phyloP scores from a whole-genome alignment of 2,329 filamentous ascomycete species.

The Grosmannia penicillata region DNA sequence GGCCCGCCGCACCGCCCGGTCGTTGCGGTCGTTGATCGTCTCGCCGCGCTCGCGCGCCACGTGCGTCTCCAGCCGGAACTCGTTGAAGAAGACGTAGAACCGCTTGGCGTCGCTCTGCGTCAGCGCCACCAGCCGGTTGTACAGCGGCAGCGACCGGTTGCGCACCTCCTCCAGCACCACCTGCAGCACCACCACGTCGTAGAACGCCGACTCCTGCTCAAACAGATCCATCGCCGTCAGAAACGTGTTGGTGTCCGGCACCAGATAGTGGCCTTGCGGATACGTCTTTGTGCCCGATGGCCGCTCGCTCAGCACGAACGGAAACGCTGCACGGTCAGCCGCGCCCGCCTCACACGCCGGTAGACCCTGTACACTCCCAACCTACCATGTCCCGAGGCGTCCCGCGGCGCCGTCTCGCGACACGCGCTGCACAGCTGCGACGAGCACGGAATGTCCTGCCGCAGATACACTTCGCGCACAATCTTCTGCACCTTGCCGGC shows the following conservation, averaged over 20 bases:
- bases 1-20: conserved; percentile 73
- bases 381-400: conserved; percentile 64
- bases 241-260: conserved; percentile 92
- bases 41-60: conserved; percentile 61
- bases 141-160: conserved; percentile 84
- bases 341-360: too few species aligned
- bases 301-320: conserved; percentile 78
- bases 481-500: conserved; percentile 98
- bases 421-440: conserved; percentile 75
- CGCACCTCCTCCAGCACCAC: conserved; percentile 93
- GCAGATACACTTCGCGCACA: conserved; percentile 86
- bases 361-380: too few species aligned
- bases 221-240: conserved; percentile 95
- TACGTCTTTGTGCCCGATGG: conserved; percentile 73
- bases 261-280: conserved; percentile 78
- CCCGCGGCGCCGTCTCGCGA: conserved; percentile 56
- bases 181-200: conserved; percentile 92
- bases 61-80: conserved; percentile 88
- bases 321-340: conserved; percentile 41
- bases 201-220: conserved; percentile 80
- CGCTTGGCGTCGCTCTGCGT: conserved; percentile 94
- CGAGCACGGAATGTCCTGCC: conserved; percentile 94
- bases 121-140: conserved; percentile 79
- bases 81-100: conserved; percentile 98
- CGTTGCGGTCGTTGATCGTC: conserved; percentile 91